phyloP scores from a whole-genome alignment of 2,329 filamentous ascomycete genomes.

The Endothia cerciana region DNA sequence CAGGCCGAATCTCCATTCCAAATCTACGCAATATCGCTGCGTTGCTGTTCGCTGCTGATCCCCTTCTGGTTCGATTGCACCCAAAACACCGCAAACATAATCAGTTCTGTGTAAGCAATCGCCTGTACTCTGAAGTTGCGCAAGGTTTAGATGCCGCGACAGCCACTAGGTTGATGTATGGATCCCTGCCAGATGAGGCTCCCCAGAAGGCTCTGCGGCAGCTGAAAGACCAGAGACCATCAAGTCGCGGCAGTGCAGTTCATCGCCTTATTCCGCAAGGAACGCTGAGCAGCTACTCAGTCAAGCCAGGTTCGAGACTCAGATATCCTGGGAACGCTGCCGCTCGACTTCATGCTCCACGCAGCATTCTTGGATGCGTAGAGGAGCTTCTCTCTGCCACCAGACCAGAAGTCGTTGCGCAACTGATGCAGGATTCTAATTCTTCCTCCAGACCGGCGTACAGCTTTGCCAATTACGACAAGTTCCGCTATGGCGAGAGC shows the following conservation, averaged over 20 bases:
- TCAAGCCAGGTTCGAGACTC: background rate
- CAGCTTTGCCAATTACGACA: constrained; percentile 1
- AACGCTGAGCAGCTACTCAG: background rate
- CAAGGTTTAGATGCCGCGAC: background rate
- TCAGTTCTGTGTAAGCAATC: background rate
- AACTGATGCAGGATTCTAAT: background rate
- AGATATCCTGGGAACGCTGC: background rate
- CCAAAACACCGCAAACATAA: constrained; percentile 2
- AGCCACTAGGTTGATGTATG: background rate
- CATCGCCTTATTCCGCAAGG: background rate
- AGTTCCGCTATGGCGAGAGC: background rate
- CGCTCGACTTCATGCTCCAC: background rate
- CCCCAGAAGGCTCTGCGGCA: background rate
- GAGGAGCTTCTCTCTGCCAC: background rate
- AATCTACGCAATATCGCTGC: constrained; percentile 1
- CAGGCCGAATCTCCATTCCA: background rate
- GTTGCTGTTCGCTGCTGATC: constrained; percentile 1
- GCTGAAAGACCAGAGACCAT: background rate
- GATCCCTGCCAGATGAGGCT: background rate
- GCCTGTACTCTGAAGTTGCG: constrained; percentile 6
- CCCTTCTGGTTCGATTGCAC: constrained; percentile 3
- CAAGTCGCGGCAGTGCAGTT: background rate
- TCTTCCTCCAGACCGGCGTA: constrained; percentile 1
- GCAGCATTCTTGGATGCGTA: background rate
- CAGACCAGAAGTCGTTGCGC: background rate